Percentiles rank a stretch among this genome's conserved stretches.
Conservation (phyloP, 371 early-diverging fungal genomes). For the Lichtheimia corymbifera region DNA sequence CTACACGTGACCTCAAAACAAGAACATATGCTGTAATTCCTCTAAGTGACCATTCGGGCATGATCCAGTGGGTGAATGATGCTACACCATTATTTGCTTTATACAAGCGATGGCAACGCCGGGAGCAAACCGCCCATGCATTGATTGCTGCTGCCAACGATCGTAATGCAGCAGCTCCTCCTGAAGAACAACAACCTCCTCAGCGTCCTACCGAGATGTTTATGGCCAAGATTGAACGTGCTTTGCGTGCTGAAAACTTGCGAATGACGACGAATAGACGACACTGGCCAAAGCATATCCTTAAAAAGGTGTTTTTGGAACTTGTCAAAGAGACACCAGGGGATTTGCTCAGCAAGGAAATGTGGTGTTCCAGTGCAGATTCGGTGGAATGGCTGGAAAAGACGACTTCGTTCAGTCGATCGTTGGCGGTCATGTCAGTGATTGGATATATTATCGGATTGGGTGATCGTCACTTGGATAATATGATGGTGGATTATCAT, state of each 20-base stretch:
- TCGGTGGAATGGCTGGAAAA: constrained; percentile 74
- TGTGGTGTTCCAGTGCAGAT: constrained; percentile 57
- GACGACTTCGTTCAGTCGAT: constrained; percentile 76
- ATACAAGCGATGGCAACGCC: constrained; percentile 59
- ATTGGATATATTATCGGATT: constrained; percentile 97
- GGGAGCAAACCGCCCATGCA: constrained; percentile 47
- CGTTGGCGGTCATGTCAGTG: constrained; percentile 92
- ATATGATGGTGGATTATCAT: constrained; percentile 88
- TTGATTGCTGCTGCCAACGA: constrained; percentile 23
- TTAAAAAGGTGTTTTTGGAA: constrained; percentile 62
- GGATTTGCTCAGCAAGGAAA: constrained; percentile 62
- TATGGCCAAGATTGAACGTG: constrained; percentile 30
- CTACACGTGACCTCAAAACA: constrained; percentile 58
- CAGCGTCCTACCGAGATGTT: constrained; percentile 48
- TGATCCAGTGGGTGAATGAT: constrained; percentile 97
- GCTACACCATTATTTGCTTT: constrained; percentile 70
- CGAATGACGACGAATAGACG: constrained; percentile 53
- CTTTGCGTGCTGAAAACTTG: constrained; percentile 53
- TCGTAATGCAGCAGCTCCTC: not conserved
- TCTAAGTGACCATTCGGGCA: constrained; percentile 88
- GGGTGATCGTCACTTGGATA: constrained; percentile 98
- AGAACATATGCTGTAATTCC: constrained; percentile 95
- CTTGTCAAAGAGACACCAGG: constrained; percentile 67
- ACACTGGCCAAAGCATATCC: constrained; percentile 67
- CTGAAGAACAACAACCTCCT: constrained; percentile 3